Evolutionary conservation across 106 monocot species (phyloP).

Genomic region (Iris macrosiphon): DNA sequence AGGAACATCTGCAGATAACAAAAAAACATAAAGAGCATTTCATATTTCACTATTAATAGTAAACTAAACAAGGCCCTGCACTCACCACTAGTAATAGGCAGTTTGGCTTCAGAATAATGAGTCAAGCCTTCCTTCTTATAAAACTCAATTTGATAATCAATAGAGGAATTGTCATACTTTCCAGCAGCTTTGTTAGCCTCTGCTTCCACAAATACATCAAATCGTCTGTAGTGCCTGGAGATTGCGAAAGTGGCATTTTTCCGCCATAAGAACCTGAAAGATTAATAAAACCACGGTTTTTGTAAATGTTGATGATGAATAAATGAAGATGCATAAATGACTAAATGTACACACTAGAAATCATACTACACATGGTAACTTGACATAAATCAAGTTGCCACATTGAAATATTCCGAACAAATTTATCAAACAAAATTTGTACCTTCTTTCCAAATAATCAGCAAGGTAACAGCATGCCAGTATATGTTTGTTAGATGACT

Average conservation of each 20-base stretch:
- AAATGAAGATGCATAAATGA: too few species aligned
- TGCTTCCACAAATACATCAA: slow-evolving; percentile 91
- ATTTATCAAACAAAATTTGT: too few species aligned
- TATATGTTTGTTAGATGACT: too few species aligned
- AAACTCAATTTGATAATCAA: slow-evolving; percentile 72
- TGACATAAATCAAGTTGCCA: too few species aligned
- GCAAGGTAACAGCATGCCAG: too few species aligned
- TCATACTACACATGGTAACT: too few species aligned
- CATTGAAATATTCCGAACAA: too few species aligned
- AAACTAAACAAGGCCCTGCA: background rate
- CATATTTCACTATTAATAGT: background rate
- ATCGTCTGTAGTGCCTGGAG: slow-evolving; percentile 73
- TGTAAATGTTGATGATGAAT: too few species aligned
- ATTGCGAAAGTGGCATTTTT: slow-evolving; percentile 72
- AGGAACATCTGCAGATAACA: slow-evolving; percentile 61
- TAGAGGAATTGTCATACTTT: slow-evolving; percentile 86
- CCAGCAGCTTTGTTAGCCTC: slow-evolving; percentile 84
- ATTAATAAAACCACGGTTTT: too few species aligned
- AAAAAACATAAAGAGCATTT: background rate
- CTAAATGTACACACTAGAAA: too few species aligned
- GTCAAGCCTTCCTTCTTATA: slow-evolving; percentile 76
- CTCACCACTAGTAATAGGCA: slow-evolving; percentile 81
- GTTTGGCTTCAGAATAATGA: slow-evolving; percentile 64
- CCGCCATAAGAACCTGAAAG: slow-evolving; percentile 73
- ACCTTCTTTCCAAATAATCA: too few species aligned